Evolutionary conservation across 352 stramenopile species (phyloP).

Genomic region (Phytophthora hibernalis): DNA sequence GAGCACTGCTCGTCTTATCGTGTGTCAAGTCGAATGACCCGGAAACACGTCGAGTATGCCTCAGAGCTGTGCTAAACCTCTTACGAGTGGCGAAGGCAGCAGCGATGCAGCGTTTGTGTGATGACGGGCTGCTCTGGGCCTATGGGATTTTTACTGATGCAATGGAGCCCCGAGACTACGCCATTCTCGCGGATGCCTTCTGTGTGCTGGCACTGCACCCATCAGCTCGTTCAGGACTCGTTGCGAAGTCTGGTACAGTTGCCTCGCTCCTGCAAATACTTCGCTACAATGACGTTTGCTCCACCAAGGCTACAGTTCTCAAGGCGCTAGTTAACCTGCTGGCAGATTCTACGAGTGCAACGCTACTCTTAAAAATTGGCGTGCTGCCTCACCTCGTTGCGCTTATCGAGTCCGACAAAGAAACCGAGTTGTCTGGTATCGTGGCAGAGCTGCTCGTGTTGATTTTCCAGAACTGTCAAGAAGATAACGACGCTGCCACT

Average conservation of each 20-base stretch:
- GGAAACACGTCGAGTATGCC: slow-evolving; percentile 75
- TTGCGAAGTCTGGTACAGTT: slow-evolving; percentile 56
- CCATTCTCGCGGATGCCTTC: slow-evolving; percentile 73
- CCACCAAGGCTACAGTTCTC: slow-evolving; percentile 53
- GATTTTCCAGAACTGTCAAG: slow-evolving; percentile 38
- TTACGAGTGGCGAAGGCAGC: slow-evolving; percentile 45
- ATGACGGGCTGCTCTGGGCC: slow-evolving; percentile 76
- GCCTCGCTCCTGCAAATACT: slow-evolving; percentile 56
- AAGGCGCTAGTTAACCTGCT: slow-evolving; percentile 63
- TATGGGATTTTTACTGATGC: slow-evolving; percentile 65
- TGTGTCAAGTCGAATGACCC: slow-evolving; percentile 85
- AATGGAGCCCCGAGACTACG: slow-evolving; percentile 65
- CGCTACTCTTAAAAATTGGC: slow-evolving; percentile 32
- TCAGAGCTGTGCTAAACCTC: slow-evolving; percentile 76
- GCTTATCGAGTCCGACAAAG: slow-evolving; percentile 26
- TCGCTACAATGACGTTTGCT: slow-evolving; percentile 19
- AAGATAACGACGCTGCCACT: slow-evolving; percentile 26
- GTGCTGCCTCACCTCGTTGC: slow-evolving; percentile 37
- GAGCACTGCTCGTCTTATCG: slow-evolving; percentile 87
- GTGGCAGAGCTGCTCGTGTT: slow-evolving; percentile 36
- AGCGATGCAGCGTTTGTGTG: slow-evolving; percentile 66
- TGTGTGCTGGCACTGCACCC: slow-evolving; percentile 65
- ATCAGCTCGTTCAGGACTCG: slow-evolving; percentile 50
- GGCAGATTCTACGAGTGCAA: slow-evolving; percentile 40
- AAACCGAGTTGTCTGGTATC: slow-evolving; percentile 19